Evolutionary conservation across 495 filamentous ascomycete species (phyloP), one percentile per base, ranked within the genome.

Genomic region (Xylaria intraflava): DNA sequence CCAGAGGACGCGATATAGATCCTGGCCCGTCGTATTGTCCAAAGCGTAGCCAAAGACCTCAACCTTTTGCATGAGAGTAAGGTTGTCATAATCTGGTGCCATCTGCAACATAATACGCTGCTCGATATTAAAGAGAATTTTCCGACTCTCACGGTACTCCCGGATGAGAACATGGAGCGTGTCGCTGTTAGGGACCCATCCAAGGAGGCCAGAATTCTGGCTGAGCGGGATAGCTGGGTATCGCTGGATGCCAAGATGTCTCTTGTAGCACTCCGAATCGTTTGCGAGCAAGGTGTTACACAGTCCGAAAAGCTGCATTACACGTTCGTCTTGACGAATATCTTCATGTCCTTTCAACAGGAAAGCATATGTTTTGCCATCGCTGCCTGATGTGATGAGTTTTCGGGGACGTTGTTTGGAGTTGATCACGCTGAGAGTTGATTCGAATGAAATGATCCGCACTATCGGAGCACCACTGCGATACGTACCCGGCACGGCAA

Each of bases 41-140:
- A 99, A 81, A 9, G 93, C 93, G 65, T 99, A 99, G 24, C 92
- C 91, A 60, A 99, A 99, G 8, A 99, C 93, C 65, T 99, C 93
- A 2, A 97, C 94, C 72, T 99, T 99, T 67, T 99, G 94, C 94
- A 99, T 99, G 24, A 99, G 80, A 0, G 93, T 96, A 12, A 99
- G 81, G 58, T 94, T 96, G 58, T 99, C 93, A 64, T 96, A 97
- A 67, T 99, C 93, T 2, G 93, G 94, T 11, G 93, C 93, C 93
- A 99, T 99, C 66, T 99, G 93, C 30, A 99, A 76, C 93, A 99
- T 99, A 62, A 99, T 97, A 22, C 93, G 86, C 62, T 99, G 93
- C 70, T 99, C 93, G 56, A 99, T 99, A 60, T 99, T 99, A 42
- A 99, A 83, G 22, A 99, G 76, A 56, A 99, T 99, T 62, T 95